Evolutionary conservation across 257 asterid species (phyloP), one percentile per base, ranked within the genome.

Genomic region (Apocynum venetum): DNA sequence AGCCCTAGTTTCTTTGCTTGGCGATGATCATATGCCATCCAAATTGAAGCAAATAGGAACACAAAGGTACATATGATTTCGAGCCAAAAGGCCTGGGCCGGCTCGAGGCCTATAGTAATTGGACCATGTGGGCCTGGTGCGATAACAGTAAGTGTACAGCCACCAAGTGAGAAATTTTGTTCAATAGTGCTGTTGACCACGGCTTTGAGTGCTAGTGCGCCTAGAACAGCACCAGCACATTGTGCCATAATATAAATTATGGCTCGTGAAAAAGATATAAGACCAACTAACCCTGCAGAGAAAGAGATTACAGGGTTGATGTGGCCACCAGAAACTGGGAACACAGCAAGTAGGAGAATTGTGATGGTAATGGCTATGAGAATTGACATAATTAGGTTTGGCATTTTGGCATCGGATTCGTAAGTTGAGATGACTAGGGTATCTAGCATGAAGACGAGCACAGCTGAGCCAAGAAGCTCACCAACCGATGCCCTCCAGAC

Each of bases 281-380:
- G 77, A 35, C 97, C 97, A 1, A 91, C 93, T 1, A 92, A 65
- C 7, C 87, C 91, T 4, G 97, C 93, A 10, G 97, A 92, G 86
- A 91, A 86, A 80, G 96, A 87, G 88, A 92, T 80, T 56, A 91
- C 85, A 7, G 97, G 97, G 85, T 91, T 91, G 73, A 92, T 86
- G 86, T 89, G 96, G 79, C 96, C 97, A 0, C 97, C 97, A 59
- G 97, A 92, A 47, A 92, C 78, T 0, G 97, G 97, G 71, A 85
- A 88, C 40, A 91, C 91, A 0, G 97, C 97, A 0, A 92, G 83
- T 61, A 89, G 89, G 77, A 92, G 89, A 81, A 92, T 86, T 4
- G 87, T 72, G 72, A 89, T 79, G 71, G 82, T 82, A 47, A 93
- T 71, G 12, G 92, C 91, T 1, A 88, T 84, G 0, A 93, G 84